Conservation (phyloP, 2,329 filamentous ascomycete genomes). For the Ophiosphaerella herpotricha region DNA sequence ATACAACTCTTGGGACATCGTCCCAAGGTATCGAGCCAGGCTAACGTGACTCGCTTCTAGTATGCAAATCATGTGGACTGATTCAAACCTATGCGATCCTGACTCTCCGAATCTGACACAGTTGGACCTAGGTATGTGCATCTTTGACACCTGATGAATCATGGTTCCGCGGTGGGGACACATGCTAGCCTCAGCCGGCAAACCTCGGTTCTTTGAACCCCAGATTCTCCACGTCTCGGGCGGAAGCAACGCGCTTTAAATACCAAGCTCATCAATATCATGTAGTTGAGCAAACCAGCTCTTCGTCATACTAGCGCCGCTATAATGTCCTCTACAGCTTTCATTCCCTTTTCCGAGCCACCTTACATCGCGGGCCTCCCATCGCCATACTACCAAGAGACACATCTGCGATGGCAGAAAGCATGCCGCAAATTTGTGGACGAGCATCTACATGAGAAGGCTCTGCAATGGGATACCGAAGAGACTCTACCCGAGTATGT, state of each 20-base stretch:
- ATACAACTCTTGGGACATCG: too few relatives aligned
- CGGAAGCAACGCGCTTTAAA: conserved; percentile 1
- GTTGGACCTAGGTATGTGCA: too few relatives aligned
- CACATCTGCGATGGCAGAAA: conserved; percentile 69
- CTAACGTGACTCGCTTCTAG: too few relatives aligned
- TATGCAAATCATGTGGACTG: too few relatives aligned
- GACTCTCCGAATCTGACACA: too few relatives aligned
- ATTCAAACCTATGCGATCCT: too few relatives aligned
- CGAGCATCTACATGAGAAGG: conserved; percentile 65
- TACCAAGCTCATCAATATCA: conserved; percentile 10
- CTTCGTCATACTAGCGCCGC: background rate
- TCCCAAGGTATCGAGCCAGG: too few relatives aligned
- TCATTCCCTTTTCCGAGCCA: conserved; percentile 73
- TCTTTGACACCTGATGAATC: too few relatives aligned
- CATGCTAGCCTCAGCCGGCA: background rate
- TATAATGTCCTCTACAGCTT: conserved; percentile 37
- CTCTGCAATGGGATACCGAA: conserved; percentile 71
- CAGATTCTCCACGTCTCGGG: conserved; percentile 6
- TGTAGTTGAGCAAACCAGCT: background rate
- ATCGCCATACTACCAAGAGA: conserved; percentile 71
- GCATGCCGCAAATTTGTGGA: conserved; percentile 69
- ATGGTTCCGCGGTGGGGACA: too few relatives aligned
- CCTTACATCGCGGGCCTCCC: conserved; percentile 72
- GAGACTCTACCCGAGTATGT: conserved; percentile 68
- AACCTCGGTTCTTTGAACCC: conserved; percentile 12